Percentiles rank a stretch among this genome's conserved stretches.
These are phyloP conservation scores for Hortaea werneckii DNA, from an alignment of 2,329 filamentous ascomycete species.

Conservation along the genomic window DNA sequence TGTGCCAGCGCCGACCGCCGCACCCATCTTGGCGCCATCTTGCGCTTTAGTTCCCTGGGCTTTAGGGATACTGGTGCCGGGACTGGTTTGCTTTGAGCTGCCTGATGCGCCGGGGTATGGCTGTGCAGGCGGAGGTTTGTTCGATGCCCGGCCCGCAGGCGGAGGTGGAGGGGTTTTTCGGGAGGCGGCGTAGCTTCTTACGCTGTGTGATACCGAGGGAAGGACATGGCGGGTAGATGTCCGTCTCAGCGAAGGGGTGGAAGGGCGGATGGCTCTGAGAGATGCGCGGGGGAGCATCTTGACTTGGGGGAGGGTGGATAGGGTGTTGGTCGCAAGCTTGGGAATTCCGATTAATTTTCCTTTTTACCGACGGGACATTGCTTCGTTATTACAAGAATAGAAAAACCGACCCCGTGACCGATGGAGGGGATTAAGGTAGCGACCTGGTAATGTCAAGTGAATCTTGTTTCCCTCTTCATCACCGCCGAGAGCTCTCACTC, in stretches of 20 bases:
- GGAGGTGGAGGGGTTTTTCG: slow-evolving; percentile 9
- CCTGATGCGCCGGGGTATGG: slow-evolving; percentile 8
- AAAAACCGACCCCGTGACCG: no score
- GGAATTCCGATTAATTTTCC: no score
- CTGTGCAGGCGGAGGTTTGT: slow-evolving; percentile 10
- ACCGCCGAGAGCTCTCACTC: neutral
- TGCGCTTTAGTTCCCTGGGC: slow-evolving; percentile 26
- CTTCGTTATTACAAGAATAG: no score
- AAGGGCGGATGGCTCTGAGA: slow-evolving; percentile 15
- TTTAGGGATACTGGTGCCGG: slow-evolving; percentile 22
- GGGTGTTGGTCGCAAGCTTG: neutral
- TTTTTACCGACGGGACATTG: no score
- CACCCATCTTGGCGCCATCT: slow-evolving; percentile 30
- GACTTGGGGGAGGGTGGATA: neutral
- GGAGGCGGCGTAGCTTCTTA: slow-evolving; percentile 16
- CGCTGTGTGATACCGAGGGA: slow-evolving; percentile 10
- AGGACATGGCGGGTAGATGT: slow-evolving; percentile 5
- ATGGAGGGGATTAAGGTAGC: no score
- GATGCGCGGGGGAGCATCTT: slow-evolving; percentile 25
- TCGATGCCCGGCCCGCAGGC: slow-evolving; percentile 6
- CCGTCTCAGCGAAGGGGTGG: neutral
- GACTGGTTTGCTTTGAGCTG: slow-evolving; percentile 22
- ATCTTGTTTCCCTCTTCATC: no score
- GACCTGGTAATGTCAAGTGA: no score
- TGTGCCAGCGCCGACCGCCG: slow-evolving; percentile 12